phyloP scores from a whole-genome alignment of 768 basidiomycete genomes.

The Mycena latifolia region DNA sequence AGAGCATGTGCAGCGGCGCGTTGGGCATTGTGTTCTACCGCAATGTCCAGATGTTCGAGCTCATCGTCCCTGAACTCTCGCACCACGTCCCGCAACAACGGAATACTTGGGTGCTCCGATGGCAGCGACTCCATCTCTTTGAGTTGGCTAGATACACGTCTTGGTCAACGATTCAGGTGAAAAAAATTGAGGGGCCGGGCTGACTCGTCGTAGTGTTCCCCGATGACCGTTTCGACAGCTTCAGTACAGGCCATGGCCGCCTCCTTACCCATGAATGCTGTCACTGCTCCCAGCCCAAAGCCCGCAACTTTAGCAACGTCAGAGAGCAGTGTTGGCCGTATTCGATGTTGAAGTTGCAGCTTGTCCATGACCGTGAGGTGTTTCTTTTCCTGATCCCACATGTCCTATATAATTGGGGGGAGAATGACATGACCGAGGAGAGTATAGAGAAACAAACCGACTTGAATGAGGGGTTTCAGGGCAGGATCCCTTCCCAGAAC shows the following conservation, averaged over 20 bases:
- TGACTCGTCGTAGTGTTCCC: slow-evolving; percentile 98
- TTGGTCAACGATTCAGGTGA: slow-evolving; percentile 21
- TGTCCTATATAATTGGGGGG: slow-evolving; percentile 68
- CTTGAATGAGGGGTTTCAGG: slow-evolving; percentile 80
- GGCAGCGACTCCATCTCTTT: slow-evolving; percentile 75
- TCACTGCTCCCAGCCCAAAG: slow-evolving; percentile 86
- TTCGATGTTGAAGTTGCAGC: slow-evolving; percentile 83
- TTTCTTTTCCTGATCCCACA: slow-evolving; percentile 98
- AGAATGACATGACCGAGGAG: background rate
- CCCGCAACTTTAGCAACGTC: slow-evolving; percentile 91
- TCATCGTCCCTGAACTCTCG: slow-evolving; percentile 94
- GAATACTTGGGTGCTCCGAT: slow-evolving; percentile 81
- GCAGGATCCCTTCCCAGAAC: slow-evolving; percentile 72
- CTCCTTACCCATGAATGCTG: slow-evolving; percentile 90
- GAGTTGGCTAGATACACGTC: slow-evolving; percentile 73
- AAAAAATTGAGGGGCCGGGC: slow-evolving; percentile 47
- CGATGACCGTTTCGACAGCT: slow-evolving; percentile 97
- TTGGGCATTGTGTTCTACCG: slow-evolving; percentile 89
- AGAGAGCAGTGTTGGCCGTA: slow-evolving; percentile 86
- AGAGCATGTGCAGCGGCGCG: slow-evolving; percentile 93
- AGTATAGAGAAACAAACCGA: slow-evolving; percentile 45
- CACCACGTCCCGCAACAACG: slow-evolving; percentile 78
- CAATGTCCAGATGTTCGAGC: slow-evolving; percentile 92
- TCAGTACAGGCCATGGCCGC: slow-evolving; percentile 99
- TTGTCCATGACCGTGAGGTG: slow-evolving; percentile 90